A percentile compares a stretch with the other conserved stretches of the same genome.
phyloP scores from a whole-genome alignment of 2,329 filamentous ascomycete genomes.

The Penicillium sp. region DNA sequence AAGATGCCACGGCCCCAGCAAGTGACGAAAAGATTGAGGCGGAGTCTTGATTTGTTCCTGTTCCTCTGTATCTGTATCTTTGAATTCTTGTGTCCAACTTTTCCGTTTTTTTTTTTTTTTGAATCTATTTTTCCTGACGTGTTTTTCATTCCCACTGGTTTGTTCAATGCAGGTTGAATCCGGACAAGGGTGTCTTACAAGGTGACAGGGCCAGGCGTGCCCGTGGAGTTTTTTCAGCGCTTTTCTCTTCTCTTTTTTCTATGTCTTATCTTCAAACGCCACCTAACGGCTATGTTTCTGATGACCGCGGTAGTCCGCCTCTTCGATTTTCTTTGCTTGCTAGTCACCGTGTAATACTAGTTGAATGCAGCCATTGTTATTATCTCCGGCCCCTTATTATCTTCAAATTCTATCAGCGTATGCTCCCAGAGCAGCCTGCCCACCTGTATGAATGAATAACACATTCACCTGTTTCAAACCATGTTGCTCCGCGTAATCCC shows the following conservation, averaged over 20 bases:
- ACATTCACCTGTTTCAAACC: slow-evolving; percentile 26
- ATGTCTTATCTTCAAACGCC: slow-evolving; percentile 15
- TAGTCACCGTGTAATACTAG: slow-evolving; percentile 30
- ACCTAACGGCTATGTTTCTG: slow-evolving; percentile 21
- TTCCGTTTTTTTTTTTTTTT: slow-evolving; percentile 9
- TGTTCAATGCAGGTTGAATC: slow-evolving; percentile 12
- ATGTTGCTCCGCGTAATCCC: slow-evolving; percentile 10
- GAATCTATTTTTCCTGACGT: slow-evolving; percentile 7
- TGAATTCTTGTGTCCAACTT: not conserved
- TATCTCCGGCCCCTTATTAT: not conserved
- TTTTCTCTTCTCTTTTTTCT: slow-evolving; percentile 11
- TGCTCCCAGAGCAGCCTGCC: slow-evolving; percentile 32
- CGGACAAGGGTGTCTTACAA: slow-evolving; percentile 24
- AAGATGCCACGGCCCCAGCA: not conserved
- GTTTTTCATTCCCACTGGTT: slow-evolving; percentile 10
- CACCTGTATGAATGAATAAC: slow-evolving; percentile 40
- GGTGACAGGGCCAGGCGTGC: slow-evolving; percentile 19
- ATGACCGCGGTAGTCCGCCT: slow-evolving; percentile 17
- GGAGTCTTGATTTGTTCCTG: not conserved
- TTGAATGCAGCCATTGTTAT: slow-evolving; percentile 22
- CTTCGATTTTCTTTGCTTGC: slow-evolving; percentile 15
- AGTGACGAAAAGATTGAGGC: not conserved
- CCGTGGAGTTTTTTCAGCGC: slow-evolving; percentile 21
- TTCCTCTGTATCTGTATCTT: not conserved
- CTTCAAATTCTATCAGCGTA: not conserved